phyloP scores from a whole-genome alignment of 805 yeast species.

The Tetrapisispora phaffii region DNA sequence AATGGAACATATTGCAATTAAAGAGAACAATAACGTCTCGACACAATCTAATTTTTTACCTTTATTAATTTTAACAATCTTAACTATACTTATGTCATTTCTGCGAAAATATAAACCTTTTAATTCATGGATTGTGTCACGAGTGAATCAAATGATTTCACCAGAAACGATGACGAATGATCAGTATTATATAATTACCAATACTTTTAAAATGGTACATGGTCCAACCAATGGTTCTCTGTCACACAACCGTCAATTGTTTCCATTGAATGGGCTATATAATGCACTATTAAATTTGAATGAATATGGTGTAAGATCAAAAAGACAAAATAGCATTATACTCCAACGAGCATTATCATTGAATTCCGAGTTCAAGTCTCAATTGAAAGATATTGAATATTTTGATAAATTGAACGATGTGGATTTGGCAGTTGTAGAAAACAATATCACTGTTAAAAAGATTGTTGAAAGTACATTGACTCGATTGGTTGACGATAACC shows the following conservation, averaged over 20 bases:
- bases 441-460: constrained; percentile 38
- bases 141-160: constrained; percentile 6
- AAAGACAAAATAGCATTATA: constrained; percentile 14
- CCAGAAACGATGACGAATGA: not conserved
- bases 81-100: constrained; percentile 14
- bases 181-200: not conserved
- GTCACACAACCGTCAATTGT: not conserved
- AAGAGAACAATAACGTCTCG: not conserved
- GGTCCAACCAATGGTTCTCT: not conserved
- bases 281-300: not conserved
- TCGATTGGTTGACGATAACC: constrained; percentile 18
- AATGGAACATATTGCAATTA: not conserved
- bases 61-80: constrained; percentile 6
- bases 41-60: not conserved
- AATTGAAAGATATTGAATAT: constrained; percentile 41
- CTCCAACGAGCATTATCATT: constrained; percentile 14
- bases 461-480: constrained; percentile 34
- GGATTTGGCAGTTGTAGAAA: constrained; percentile 39
- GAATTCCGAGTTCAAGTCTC: constrained; percentile 4
- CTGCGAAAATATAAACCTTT: constrained; percentile 16
- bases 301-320: constrained; percentile 10
- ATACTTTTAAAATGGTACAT: not conserved
- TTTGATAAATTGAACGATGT: constrained; percentile 40
- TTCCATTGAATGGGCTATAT: not conserved
- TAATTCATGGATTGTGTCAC: constrained; percentile 12